phyloP scores from a whole-genome alignment of 257 asterid genomes.

The Leonotis leonurus region DNA sequence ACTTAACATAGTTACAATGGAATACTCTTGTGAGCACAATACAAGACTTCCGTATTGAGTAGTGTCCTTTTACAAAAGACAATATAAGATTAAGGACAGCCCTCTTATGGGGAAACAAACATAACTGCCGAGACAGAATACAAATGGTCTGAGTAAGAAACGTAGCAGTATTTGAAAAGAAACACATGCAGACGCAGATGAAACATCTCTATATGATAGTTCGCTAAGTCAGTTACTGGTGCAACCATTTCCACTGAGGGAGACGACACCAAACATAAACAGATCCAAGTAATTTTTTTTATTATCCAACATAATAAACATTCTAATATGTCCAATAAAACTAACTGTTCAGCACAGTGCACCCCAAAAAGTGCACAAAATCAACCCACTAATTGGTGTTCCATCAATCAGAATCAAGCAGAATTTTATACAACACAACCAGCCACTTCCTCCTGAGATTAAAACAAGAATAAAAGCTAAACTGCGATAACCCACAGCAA shows the following conservation, averaged over 20 bases:
- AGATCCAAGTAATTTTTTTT: conserved; percentile 1
- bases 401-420: background rate
- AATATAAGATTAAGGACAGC: background rate
- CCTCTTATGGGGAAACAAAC: background rate
- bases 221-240: background rate
- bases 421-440: background rate
- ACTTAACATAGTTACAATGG: no score
- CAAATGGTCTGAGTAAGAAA: background rate
- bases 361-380: conserved; percentile 4
- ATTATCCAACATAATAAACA: background rate
- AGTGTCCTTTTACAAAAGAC: no score
- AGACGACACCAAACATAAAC: background rate
- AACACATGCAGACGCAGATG: background rate
- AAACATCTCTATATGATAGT: background rate
- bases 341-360: background rate
- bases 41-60: background rate
- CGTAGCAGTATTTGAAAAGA: background rate
- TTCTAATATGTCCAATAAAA: background rate
- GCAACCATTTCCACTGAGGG: background rate
- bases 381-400: background rate
- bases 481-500: background rate
- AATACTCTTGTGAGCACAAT: background rate
- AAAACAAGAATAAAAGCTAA: background rate
- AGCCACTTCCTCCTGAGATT: background rate
- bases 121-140: background rate